Percentiles rank a stretch among this genome's conserved stretches.
These are phyloP conservation scores for Candida nemodendra DNA, from an alignment of 805 yeast species.

Conservation along the genomic window DNA sequence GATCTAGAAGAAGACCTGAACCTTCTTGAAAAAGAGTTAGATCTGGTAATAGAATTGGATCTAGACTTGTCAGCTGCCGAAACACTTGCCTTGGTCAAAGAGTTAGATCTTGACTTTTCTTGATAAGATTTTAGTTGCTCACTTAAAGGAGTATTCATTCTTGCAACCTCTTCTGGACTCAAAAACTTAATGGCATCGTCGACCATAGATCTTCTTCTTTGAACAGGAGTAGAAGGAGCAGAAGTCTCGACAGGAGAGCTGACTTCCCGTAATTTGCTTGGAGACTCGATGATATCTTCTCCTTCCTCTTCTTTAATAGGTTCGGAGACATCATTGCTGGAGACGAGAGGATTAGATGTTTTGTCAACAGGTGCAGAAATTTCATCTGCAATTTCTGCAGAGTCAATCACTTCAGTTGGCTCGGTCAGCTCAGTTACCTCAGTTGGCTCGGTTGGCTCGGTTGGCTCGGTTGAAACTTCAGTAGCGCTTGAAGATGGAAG, in stretches of 20 bases:
- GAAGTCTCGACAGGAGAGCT: conserved; percentile 8
- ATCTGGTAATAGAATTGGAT: conserved; percentile 23
- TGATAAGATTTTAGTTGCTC: conserved; percentile 26
- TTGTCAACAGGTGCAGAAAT: conserved; percentile 7
- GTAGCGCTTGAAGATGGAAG: conserved; percentile 19
- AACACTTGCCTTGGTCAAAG: conserved; percentile 45
- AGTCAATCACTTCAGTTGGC: conserved; percentile 15
- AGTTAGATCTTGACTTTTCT: conserved; percentile 40
- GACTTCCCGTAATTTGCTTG: too few relatives aligned
- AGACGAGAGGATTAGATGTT: too few relatives aligned
- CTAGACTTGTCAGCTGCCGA: conserved; percentile 28
- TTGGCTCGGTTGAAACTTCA: conserved; percentile 13
- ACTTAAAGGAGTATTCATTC: conserved; percentile 30
- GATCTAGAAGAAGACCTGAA: conserved; percentile 22
- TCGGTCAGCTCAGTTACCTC: conserved; percentile 24
- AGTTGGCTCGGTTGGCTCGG: conserved; percentile 4
- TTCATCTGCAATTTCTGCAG: conserved; percentile 14
- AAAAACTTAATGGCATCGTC: conserved; percentile 30
- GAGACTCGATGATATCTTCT: conserved; percentile 6
- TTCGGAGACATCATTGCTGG: conserved; percentile 29
- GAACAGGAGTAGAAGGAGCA: conserved; percentile 9
- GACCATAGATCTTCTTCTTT: conserved; percentile 32
- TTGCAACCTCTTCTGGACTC: conserved; percentile 27
- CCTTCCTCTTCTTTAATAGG: conserved; percentile 33
- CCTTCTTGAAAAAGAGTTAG: conserved; percentile 17